Percentiles rank a stretch among this genome's conserved stretches.
These are phyloP conservation scores for Fusarium sp. DNA, from an alignment of 2,329 filamentous ascomycete genomes.

Conservation along the genomic window DNA sequence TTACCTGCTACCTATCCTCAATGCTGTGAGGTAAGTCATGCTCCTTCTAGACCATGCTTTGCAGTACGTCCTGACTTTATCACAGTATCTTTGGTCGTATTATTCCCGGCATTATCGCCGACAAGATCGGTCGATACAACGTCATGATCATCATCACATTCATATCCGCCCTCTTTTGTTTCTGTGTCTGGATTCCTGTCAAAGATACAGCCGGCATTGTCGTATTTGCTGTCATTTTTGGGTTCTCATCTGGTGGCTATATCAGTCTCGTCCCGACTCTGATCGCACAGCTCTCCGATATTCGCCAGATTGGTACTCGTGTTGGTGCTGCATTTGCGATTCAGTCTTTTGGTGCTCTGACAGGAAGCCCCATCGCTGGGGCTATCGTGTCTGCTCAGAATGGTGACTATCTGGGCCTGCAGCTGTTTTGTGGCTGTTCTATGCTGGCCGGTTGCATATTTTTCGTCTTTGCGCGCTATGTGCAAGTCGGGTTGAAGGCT, in stretches of 20 bases:
- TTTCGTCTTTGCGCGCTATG: conserved; percentile 47
- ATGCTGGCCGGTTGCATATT: conserved; percentile 48
- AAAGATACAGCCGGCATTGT: conserved; percentile 67
- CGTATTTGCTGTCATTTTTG: conserved; percentile 74
- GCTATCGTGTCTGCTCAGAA: conserved; percentile 64
- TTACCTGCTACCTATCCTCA: conserved; percentile 67
- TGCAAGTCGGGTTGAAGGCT: conserved; percentile 50
- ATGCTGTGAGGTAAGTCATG: conserved; percentile 57
- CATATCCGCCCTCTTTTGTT: conserved; percentile 57
- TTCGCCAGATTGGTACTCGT: conserved; percentile 75
- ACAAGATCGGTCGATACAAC: conserved; percentile 58
- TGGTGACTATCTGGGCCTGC: conserved; percentile 67
- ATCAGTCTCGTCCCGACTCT: conserved; percentile 71
- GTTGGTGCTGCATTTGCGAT: conserved; percentile 72
- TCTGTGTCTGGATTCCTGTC: conserved; percentile 61
- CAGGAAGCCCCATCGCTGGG: conserved; percentile 74
- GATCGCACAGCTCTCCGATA: conserved; percentile 76
- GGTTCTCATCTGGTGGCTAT: conserved; percentile 74
- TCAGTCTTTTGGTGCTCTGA: conserved; percentile 71
- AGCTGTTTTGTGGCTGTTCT: conserved; percentile 72
- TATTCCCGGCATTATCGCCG: conserved; percentile 59
- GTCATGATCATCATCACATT: conserved; percentile 63
- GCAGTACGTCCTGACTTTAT: conserved; percentile 14
- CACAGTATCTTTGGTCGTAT: conserved; percentile 62
- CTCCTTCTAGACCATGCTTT: no score